A percentile compares a stretch with the other conserved stretches of the same genome.
Evolutionary conservation across 2,329 filamentous ascomycete species (phyloP).

Genomic region (Colletotrichum liriopes): DNA sequence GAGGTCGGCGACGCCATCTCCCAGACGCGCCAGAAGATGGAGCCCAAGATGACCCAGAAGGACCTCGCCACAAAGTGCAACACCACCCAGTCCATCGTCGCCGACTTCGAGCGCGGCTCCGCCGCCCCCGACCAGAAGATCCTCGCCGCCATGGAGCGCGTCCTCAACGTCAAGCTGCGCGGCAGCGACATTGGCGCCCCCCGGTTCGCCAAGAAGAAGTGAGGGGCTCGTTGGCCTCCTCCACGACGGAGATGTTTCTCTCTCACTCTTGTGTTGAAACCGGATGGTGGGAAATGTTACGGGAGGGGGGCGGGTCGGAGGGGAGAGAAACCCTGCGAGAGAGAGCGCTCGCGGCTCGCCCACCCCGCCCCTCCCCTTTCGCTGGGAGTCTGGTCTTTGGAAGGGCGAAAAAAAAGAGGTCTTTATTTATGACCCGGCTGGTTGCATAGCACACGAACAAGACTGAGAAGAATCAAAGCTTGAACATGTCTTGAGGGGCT

Average conservation of each 20-base stretch:
- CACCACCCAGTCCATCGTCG: constrained; percentile 84
- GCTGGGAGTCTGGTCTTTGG: constrained; percentile 39
- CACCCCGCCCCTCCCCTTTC: background rate
- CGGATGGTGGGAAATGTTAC: background rate
- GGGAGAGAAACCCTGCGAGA: constrained; percentile 7
- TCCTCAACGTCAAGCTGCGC: constrained; percentile 90
- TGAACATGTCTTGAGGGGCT: constrained; percentile 22
- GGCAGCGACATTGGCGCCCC: constrained; percentile 89
- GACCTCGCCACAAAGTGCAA: constrained; percentile 89
- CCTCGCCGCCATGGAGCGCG: constrained; percentile 82
- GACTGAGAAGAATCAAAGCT: constrained; percentile 33
- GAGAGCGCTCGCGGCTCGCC: constrained; percentile 6
- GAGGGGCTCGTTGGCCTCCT: constrained; percentile 44
- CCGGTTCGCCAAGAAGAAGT: constrained; percentile 82
- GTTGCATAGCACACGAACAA: constrained; percentile 42
- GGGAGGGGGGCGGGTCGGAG: background rate
- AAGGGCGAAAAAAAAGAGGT: constrained; percentile 24
- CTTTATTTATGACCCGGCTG: constrained; percentile 26
- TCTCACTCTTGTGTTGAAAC: constrained; percentile 1
- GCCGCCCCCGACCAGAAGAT: constrained; percentile 89
- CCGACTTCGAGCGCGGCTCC: constrained; percentile 87
- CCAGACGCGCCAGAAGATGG: constrained; percentile 83
- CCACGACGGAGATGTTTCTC: background rate
- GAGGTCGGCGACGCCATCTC: constrained; percentile 88
- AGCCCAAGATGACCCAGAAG: constrained; percentile 97